Conservation (phyloP, 495 filamentous ascomycete genomes). For the Penicillium ochrochloron region DNA sequence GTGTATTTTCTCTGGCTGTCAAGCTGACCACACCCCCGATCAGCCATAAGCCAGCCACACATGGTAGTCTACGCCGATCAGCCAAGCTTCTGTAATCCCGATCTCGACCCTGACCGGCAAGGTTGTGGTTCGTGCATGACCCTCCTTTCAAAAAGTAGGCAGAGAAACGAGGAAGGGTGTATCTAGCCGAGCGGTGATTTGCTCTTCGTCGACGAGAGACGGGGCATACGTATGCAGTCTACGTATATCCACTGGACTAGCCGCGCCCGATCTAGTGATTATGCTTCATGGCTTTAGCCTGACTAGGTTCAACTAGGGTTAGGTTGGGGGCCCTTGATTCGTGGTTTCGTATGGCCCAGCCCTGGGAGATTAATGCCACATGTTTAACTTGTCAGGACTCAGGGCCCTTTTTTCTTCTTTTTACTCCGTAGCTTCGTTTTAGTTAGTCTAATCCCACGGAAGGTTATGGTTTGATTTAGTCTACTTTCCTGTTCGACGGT, state of each 20-base stretch:
- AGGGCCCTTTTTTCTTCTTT: constrained; percentile 24
- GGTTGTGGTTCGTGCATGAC: constrained; percentile 11
- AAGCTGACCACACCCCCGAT: not conserved
- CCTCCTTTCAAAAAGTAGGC: constrained; percentile 4
- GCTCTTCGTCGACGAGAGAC: constrained; percentile 16
- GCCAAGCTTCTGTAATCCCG: constrained; percentile 27
- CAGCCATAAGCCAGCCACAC: constrained; percentile 12
- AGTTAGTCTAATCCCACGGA: constrained; percentile 2
- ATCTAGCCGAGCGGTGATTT: constrained; percentile 32
- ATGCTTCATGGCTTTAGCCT: constrained; percentile 19
- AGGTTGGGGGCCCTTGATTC: constrained; percentile 24
- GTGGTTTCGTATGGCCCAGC: constrained; percentile 12
- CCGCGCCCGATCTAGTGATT: constrained; percentile 23
- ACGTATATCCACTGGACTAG: constrained; percentile 33
- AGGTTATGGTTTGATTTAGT: constrained; percentile 8
- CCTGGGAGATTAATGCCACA: constrained; percentile 29
- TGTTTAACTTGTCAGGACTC: constrained; percentile 29
- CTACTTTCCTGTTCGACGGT: not conserved
- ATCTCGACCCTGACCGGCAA: constrained; percentile 22
- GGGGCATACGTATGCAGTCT: constrained; percentile 37
- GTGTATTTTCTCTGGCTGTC: not conserved
- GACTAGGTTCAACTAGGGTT: constrained; percentile 12
- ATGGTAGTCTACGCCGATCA: constrained; percentile 20
- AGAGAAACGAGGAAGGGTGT: constrained; percentile 6
- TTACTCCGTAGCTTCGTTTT: constrained; percentile 7